Evolutionary conservation across 441 rosid genomes (phyloP), one percentile per base, ranked within the genome.

Genomic region (Pelargonium cotyledonis): DNA sequence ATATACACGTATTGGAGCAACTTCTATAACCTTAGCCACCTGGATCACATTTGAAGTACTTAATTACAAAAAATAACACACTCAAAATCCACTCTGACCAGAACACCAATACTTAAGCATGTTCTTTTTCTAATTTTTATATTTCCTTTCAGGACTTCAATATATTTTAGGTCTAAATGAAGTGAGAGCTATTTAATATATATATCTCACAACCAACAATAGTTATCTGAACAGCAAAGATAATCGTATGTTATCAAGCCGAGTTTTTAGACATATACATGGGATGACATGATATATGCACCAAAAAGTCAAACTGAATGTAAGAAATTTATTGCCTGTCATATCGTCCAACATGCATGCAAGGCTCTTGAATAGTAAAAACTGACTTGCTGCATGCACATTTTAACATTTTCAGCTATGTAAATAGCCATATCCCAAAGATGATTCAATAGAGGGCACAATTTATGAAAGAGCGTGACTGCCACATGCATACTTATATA

Each of bases 1-100:
- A 63, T 88, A 95, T 15, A 92, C 97, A 73, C 96, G 97, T 71
- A 95, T 90, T 35, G 98, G 96, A 73, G 99, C 88, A 81, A 95
- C 98, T 76, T 82, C 98, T 69, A 89, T 82, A 68, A 92, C 75
- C 79, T 87, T 92, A 40, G 99, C 98, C 69, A 95, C 96, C 99
- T 95, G 84, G 19, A 73, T 44, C 58, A 73, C 63, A 64, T 66
- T 64, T 53, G 68, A 73, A 41, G 74, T 21, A 65, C 26, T 29
- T 12, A 65, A 62, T 8, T 8, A 38, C 19, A 65, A 69, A 26
- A 23, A 23, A 12, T 46, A 67, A 64, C 26, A 12, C 4, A 41
- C n/a, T 15, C 63, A 66, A 43, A 46, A 38, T 29, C 38, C 19
- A 51, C 15, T 51, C 19, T 6, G 15, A 51, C 55, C 14, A 49